Percentiles rank a stretch among this genome's conserved stretches.
Evolutionary conservation across 148 eudicot species (phyloP).

Genomic region (Chenopodium suecicum): DNA sequence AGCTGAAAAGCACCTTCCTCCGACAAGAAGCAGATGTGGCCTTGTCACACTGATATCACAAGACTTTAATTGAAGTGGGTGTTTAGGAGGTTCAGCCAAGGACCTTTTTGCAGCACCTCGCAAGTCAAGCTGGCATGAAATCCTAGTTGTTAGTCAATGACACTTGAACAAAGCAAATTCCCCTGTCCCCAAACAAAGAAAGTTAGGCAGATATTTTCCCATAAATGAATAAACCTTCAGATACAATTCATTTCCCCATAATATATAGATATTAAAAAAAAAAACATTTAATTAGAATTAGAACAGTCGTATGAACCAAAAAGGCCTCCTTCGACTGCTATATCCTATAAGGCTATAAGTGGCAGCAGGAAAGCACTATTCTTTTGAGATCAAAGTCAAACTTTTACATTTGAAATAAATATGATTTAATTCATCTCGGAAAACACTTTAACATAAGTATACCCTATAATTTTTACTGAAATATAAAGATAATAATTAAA

Average conservation of each 20-base stretch:
- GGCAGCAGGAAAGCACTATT: neutral
- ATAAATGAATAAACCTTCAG: neutral
- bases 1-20: slow-evolving; percentile 70
- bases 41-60: slow-evolving; percentile 81
- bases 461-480: neutral
- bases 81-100: slow-evolving; percentile 86
- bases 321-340: neutral
- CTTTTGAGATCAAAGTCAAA: neutral
- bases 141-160: slow-evolving; percentile 33
- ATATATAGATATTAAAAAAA: no score
- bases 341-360: neutral
- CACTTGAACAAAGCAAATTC: slow-evolving; percentile 6
- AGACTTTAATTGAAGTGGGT: slow-evolving; percentile 68
- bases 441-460: neutral
- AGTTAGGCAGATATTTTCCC: neutral
- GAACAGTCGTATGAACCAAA: no score
- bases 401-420: neutral
- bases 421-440: neutral
- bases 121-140: slow-evolving; percentile 83
- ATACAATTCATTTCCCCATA: neutral
- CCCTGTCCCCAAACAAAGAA: neutral
- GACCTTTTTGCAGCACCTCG: slow-evolving; percentile 85
- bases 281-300: neutral
- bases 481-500: neutral
- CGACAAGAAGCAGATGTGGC: slow-evolving; percentile 96